Evolutionary conservation across 805 yeast species (phyloP).

Genomic region (Maudiozyma turicensis): DNA sequence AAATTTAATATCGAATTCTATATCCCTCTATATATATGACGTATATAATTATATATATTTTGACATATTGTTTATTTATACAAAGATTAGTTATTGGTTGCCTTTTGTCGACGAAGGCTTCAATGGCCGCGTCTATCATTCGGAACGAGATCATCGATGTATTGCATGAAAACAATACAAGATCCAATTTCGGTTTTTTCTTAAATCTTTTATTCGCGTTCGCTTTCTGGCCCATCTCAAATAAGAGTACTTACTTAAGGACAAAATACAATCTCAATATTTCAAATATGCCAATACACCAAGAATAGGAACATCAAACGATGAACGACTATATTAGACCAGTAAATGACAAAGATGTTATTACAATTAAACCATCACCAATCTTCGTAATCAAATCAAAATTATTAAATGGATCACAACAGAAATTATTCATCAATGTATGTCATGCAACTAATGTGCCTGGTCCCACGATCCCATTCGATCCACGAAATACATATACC

Average conservation of each 20-base stretch:
- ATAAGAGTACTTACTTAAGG: not conserved
- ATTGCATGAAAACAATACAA: too few relatives aligned
- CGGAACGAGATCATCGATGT: too few relatives aligned
- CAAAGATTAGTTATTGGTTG: too few relatives aligned
- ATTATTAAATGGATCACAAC: constrained; percentile 31
- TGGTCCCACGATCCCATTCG: constrained; percentile 44
- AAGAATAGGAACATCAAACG: not conserved
- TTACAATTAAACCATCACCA: constrained; percentile 43
- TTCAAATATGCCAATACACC: not conserved
- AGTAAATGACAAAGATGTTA: constrained; percentile 7
- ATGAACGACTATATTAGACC: constrained; percentile 16
- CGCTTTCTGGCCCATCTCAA: not conserved
- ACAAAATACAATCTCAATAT: too few relatives aligned
- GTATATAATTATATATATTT: too few relatives aligned
- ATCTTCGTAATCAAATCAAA: constrained; percentile 67
- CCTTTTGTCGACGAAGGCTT: too few relatives aligned
- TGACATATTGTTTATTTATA: too few relatives aligned
- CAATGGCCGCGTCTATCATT: too few relatives aligned
- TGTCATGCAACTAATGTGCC: constrained; percentile 64
- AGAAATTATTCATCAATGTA: constrained; percentile 68
- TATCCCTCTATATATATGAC: too few relatives aligned
- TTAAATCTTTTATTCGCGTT: too few relatives aligned
- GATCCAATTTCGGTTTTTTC: too few relatives aligned
- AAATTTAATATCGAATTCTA: too few relatives aligned
- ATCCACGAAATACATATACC: constrained; percentile 50